A percentile compares a stretch with the other conserved stretches of the same genome.
These are phyloP conservation scores for Trichoderma endophyticum DNA, from an alignment of 2,329 filamentous ascomycete genomes.

Conservation along the genomic window DNA sequence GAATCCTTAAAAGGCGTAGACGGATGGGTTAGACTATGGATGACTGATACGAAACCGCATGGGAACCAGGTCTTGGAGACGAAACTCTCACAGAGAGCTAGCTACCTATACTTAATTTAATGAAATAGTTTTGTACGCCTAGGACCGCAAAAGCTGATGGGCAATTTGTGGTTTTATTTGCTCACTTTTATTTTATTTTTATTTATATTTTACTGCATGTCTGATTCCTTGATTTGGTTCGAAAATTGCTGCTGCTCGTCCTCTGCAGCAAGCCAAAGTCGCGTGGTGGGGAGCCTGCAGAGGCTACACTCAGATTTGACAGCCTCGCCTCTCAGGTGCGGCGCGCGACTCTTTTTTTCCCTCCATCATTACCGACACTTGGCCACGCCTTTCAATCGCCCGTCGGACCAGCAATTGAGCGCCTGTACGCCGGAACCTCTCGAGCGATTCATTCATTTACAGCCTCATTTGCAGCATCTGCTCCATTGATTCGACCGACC, in stretches of 20 bases:
- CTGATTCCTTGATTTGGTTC: not conserved
- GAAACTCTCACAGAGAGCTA: slow-evolving; percentile 13
- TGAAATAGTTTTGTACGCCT: slow-evolving; percentile 2
- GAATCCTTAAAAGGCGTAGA: slow-evolving; percentile 14
- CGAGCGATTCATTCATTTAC: not conserved
- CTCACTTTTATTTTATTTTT: not conserved
- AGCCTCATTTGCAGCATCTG: not conserved
- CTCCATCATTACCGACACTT: not conserved
- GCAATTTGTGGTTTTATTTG: not conserved
- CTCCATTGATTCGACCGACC: not conserved
- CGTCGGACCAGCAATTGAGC: not conserved
- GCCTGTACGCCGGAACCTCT: not conserved
- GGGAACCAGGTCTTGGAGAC: slow-evolving; percentile 15
- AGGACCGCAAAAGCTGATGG: not conserved
- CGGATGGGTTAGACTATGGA: slow-evolving; percentile 19
- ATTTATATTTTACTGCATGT: not conserved
- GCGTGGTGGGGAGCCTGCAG: slow-evolving; percentile 10
- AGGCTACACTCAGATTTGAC: slow-evolving; percentile 9
- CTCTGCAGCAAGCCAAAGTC: not conserved
- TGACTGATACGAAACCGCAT: slow-evolving; percentile 14
- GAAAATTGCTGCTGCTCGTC: not conserved
- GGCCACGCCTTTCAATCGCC: not conserved
- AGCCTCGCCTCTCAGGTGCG: slow-evolving; percentile 11
- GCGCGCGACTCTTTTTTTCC: slow-evolving; percentile 10
- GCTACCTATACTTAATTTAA: slow-evolving; percentile 16